These are phyloP conservation scores for Saccharomyces kudriavzevii DNA, from an alignment of 805 yeast genomes.

Conservation along the genomic window DNA sequence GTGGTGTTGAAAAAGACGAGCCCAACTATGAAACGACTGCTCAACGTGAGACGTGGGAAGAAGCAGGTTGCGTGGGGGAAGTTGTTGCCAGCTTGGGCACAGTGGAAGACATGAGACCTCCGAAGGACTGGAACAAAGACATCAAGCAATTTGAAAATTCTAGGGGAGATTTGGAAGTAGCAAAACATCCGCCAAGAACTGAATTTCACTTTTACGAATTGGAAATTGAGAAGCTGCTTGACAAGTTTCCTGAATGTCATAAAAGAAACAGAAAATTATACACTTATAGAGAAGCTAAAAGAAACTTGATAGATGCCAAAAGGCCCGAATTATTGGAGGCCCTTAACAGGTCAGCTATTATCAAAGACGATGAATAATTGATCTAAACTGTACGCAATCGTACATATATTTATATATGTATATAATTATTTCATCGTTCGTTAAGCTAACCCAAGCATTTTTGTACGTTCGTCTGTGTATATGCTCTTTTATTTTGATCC, in stretches of 20 bases:
- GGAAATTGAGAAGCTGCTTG: constrained; percentile 46
- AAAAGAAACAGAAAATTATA: constrained; percentile 70
- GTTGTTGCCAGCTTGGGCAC: constrained; percentile 51
- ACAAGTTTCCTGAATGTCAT: constrained; percentile 67
- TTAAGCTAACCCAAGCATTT: not conserved
- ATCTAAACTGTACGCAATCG: not conserved
- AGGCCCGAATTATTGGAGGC: constrained; percentile 65
- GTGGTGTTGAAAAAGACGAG: constrained; percentile 89
- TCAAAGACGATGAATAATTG: constrained; percentile 9
- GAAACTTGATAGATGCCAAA: constrained; percentile 46
- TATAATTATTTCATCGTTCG: not conserved
- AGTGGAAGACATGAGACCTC: constrained; percentile 53
- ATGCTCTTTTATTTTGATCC: constrained; percentile 21
- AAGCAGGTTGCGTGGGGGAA: constrained; percentile 79
- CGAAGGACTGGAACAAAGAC: constrained; percentile 36
- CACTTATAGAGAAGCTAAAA: constrained; percentile 55
- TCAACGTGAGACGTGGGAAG: constrained; percentile 93
- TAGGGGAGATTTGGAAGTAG: constrained; percentile 19
- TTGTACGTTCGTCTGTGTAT: not conserved
- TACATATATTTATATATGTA: constrained; percentile 2
- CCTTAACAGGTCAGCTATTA: constrained; percentile 46
- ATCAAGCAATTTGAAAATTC: constrained; percentile 14
- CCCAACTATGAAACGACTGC: constrained; percentile 44
- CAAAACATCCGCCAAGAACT: constrained; percentile 54
- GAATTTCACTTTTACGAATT: constrained; percentile 86